A percentile compares a stretch with the other conserved stretches of the same genome.
These are phyloP conservation scores for Bacterosira constricta DNA, from an alignment of 108 stramenopile species.

Conservation along the genomic window DNA sequence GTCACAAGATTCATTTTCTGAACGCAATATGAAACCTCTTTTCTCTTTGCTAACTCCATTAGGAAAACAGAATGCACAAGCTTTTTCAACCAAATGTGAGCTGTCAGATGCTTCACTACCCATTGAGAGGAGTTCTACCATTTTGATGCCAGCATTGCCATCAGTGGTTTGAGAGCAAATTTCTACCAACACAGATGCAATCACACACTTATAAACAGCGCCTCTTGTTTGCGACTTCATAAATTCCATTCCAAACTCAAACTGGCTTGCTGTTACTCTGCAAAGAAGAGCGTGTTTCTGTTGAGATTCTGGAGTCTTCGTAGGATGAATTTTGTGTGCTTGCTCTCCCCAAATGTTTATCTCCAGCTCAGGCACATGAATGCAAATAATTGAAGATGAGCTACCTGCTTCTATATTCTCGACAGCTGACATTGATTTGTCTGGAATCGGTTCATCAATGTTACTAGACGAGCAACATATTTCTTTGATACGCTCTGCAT, in stretches of 20 bases:
- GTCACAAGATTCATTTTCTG: conserved; percentile 17
- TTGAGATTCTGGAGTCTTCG: background rate
- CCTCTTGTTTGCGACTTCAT: background rate
- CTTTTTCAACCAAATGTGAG: background rate
- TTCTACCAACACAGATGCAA: conserved; percentile 3
- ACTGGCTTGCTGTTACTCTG: conserved; percentile 5
- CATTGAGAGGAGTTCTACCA: conserved; percentile 14
- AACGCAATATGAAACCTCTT: conserved; percentile 2
- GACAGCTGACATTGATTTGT: background rate
- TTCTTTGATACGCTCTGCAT: conserved; percentile 9
- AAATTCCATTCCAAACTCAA: conserved; percentile 33
- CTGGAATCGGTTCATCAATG: background rate
- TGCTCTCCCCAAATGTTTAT: conserved; percentile 12
- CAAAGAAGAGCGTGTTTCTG: conserved; percentile 2
- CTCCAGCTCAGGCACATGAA: conserved; percentile 27
- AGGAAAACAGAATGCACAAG: conserved; percentile 17
- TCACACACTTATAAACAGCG: conserved; percentile 10
- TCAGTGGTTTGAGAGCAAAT: conserved; percentile 10
- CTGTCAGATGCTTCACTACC: conserved; percentile 11
- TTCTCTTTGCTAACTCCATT: conserved; percentile 18
- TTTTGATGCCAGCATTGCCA: background rate
- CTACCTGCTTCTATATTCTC: background rate
- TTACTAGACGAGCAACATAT: background rate
- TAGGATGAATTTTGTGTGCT: background rate
- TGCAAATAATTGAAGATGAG: conserved; percentile 19